These are phyloP conservation scores for Alternaria rosae DNA, from an alignment of 2,329 filamentous ascomycete genomes.

Conservation along the genomic window DNA sequence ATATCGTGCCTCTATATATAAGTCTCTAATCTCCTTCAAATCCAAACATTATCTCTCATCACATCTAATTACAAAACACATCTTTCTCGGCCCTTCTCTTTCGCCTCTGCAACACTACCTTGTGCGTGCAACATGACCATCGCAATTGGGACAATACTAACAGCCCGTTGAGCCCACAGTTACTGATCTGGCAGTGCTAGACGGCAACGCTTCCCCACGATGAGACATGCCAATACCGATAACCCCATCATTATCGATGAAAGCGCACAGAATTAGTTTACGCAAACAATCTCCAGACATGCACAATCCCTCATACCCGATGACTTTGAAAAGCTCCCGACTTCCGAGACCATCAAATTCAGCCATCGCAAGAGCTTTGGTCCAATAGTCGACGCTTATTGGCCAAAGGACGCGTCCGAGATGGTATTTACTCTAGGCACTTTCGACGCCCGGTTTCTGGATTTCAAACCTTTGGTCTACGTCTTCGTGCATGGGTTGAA, in stretches of 20 bases:
- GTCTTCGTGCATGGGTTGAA: not conserved
- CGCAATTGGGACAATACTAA: not conserved
- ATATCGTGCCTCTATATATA: not conserved
- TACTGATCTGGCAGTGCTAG: not conserved
- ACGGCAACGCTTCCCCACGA: not conserved
- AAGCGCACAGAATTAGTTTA: not conserved
- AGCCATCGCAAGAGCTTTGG: not conserved
- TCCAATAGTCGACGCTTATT: not conserved
- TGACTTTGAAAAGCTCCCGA: not conserved
- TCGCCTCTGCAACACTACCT: not conserved
- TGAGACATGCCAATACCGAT: not conserved
- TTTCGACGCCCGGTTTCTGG: fast-evolving
- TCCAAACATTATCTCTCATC: not conserved
- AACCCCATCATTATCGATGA: not conserved
- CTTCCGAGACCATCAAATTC: not conserved
- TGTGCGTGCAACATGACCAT: not conserved
- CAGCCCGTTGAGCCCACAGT: not conserved
- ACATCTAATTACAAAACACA: not conserved
- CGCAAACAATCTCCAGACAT: not conserved
- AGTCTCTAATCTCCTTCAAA: not conserved
- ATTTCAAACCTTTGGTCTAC: not conserved
- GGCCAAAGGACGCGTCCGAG: not conserved
- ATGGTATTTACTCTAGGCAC: not conserved
- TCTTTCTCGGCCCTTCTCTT: not conserved
- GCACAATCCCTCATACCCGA: not conserved